Evolutionary conservation across 768 basidiomycete genomes (phyloP).

Genomic region (Plicaturopsis crispa): DNA sequence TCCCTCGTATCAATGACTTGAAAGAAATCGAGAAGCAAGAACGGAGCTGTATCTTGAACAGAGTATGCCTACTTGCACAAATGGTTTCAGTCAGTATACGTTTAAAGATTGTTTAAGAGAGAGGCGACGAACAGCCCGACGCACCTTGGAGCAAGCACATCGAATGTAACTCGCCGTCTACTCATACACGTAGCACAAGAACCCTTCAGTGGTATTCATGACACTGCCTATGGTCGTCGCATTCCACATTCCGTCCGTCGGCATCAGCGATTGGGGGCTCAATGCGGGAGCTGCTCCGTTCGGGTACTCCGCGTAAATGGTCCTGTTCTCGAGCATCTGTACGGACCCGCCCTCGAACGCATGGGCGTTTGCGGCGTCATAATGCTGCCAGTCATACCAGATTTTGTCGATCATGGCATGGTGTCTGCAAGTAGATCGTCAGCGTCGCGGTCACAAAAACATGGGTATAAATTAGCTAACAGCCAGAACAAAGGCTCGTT

Average conservation of each 20-base stretch:
- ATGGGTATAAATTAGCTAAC: background rate
- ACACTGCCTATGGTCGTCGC: constrained; percentile 17
- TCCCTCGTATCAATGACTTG: too few species aligned
- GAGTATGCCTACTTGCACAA: too few species aligned
- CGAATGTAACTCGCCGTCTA: too few species aligned
- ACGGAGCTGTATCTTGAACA: too few species aligned
- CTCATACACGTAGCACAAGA: constrained; percentile 28
- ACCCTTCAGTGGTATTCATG: constrained; percentile 20
- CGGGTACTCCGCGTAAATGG: constrained; percentile 3
- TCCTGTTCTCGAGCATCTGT: constrained; percentile 4
- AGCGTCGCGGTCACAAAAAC: background rate
- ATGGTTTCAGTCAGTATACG: too few species aligned
- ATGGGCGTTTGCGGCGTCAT: background rate
- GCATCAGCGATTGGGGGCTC: background rate
- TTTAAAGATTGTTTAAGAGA: too few species aligned
- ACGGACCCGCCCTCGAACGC: constrained; percentile 4
- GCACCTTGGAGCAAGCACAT: too few species aligned
- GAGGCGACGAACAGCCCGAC: too few species aligned
- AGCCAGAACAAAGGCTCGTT: constrained; percentile 4
- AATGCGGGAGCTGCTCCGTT: constrained; percentile 6
- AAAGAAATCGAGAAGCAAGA: too few species aligned
- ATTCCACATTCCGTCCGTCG: constrained; percentile 9
- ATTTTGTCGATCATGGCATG: constrained; percentile 8
- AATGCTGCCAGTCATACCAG: constrained; percentile 6
- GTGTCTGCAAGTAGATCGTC: background rate